Evolutionary conservation across 345 rosid genomes (phyloP), one percentile per base, ranked within the genome.

Genomic region (Rhodamnia argentea): DNA sequence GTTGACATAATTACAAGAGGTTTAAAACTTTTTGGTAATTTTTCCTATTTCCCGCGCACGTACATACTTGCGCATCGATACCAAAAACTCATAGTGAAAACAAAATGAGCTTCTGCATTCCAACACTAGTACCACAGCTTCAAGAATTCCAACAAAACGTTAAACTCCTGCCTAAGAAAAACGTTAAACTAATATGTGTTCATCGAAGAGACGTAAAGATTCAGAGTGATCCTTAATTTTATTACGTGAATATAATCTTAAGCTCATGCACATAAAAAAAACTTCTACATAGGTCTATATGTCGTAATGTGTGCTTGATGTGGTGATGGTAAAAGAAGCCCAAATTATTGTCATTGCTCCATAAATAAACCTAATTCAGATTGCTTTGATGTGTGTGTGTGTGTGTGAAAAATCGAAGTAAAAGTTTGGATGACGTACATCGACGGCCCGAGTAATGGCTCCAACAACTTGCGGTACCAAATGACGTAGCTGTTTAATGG

Each of bases 391-490:
- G 2, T 15, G 1, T 44, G 1, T 44, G 5, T 44, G 47, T 42
- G 5, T 42, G 47, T 64, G 47, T 37, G 7, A 9, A 37, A 60
- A 24, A 60, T n/a, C 51, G 42, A 40, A 52, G 53, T 11, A 24
- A 40, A 42, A 40, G 76, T 62, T 7, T 22, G 7, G 7, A 27
- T 16, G 26, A 60, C 87, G 7, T 86, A 86, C 87, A 15, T 13
- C 24, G 82, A 24, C 47, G 81, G 81, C 47, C 40, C 81, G 44
- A 20, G 86, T 42, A 50, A 90, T 92, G 87, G 89, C 92, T 56
- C 85, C 87, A 83, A 94, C 91, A 4, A 94, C 95, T 1, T 85
- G 84, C 27, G 95, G 93, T 23, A 92, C 94, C 8, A 57, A 70
- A 78, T 90, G 88, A 47, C 78, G 85, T 0, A 93, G 85, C 78